Conservation (phyloP, 495 filamentous ascomycete genomes). For the Penicillium manginii region DNA sequence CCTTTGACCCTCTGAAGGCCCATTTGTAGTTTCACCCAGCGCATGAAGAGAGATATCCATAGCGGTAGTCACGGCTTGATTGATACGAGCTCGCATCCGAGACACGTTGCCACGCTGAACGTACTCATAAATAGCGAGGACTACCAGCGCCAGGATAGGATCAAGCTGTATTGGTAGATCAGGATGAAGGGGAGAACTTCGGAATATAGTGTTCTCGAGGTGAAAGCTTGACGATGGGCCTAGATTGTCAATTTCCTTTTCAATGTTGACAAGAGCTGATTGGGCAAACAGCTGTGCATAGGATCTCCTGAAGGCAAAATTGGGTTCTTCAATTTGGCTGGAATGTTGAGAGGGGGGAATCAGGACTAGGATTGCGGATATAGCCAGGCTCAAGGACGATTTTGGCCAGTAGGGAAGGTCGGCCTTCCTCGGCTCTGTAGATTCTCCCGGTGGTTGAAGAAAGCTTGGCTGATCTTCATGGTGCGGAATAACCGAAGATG, state of each 20-base stretch:
- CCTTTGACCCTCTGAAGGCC: constrained; percentile 49
- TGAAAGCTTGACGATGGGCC: constrained; percentile 39
- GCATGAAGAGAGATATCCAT: constrained; percentile 50
- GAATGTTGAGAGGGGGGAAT: constrained; percentile 48
- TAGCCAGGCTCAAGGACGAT: constrained; percentile 50
- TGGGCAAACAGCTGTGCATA: constrained; percentile 55
- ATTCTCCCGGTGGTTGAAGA: constrained; percentile 14
- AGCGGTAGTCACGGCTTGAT: constrained; percentile 50
- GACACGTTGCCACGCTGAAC: constrained; percentile 56
- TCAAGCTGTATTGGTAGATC: constrained; percentile 47
- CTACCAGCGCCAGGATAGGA: constrained; percentile 50
- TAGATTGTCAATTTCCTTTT: constrained; percentile 50
- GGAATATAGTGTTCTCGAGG: constrained; percentile 22
- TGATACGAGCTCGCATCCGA: constrained; percentile 53
- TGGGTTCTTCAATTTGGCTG: constrained; percentile 32
- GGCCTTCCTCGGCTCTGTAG: constrained; percentile 19
- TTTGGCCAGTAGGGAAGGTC: constrained; percentile 39
- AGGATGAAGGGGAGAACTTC: constrained; percentile 44
- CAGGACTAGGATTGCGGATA: constrained; percentile 52
- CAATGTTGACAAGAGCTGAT: constrained; percentile 47
- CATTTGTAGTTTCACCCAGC: constrained; percentile 33
- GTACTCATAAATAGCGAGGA: constrained; percentile 58
- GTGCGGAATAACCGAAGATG: constrained; percentile 38
- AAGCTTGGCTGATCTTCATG: constrained; percentile 39
- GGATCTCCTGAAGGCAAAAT: constrained; percentile 42